A percentile compares a stretch with the other conserved stretches of the same genome.
Evolutionary conservation across 106 monocot species (phyloP).

Genomic region (Phalaenopsis equestris): DNA sequence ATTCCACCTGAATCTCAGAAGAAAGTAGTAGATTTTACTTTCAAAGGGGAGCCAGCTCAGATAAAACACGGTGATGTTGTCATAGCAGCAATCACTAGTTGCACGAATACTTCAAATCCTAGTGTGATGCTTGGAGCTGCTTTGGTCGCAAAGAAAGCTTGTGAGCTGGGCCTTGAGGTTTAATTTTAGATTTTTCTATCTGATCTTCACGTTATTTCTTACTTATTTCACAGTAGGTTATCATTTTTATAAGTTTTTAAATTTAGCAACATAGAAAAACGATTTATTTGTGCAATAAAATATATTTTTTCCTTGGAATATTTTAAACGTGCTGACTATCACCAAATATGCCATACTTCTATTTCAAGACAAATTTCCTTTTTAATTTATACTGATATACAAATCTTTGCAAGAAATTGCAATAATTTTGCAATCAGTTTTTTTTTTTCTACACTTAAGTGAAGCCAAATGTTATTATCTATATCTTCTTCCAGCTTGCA

Average conservation of each 20-base stretch:
- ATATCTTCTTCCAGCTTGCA: background rate
- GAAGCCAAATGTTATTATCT: background rate
- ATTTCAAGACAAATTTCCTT: background rate
- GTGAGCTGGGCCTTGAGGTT: constrained; percentile 91
- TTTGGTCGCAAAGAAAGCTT: constrained; percentile 92
- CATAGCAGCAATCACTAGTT: constrained; percentile 95
- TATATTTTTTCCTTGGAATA: background rate
- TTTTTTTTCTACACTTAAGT: background rate
- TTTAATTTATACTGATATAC: background rate
- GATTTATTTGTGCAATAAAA: background rate
- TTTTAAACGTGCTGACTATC: background rate
- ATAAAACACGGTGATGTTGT: constrained; percentile 93
- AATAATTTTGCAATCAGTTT: background rate
- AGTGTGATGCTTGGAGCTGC: constrained; percentile 97
- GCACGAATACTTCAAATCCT: constrained; percentile 96
- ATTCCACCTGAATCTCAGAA: constrained; percentile 76
- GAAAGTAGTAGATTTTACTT: constrained; percentile 69
- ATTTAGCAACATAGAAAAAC: background rate
- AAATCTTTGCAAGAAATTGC: background rate
- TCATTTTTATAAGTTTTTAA: background rate
- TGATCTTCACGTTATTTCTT: background rate
- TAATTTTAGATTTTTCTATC: constrained; percentile 1
- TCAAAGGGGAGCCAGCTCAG: constrained; percentile 60
- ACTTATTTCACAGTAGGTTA: background rate
- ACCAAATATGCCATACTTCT: background rate